Evolutionary conservation across 176 grass and related monocot species (phyloP).

Genomic region (Hordeum marinum): DNA sequence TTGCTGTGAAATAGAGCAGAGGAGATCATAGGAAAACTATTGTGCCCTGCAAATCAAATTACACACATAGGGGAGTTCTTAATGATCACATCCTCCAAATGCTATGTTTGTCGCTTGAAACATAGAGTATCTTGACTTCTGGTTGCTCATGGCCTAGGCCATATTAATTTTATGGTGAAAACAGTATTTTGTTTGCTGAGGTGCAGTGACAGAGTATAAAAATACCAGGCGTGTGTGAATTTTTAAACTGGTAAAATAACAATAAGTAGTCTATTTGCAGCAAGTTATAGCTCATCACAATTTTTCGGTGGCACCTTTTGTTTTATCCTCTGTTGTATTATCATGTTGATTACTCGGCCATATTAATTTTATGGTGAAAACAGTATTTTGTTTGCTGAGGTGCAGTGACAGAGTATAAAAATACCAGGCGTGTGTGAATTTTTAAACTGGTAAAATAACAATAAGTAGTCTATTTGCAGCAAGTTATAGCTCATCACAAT

Average conservation of each 20-base stretch:
- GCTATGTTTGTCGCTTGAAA: background rate
- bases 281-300: background rate
- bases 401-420: background rate
- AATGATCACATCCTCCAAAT: background rate
- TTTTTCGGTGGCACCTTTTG: background rate
- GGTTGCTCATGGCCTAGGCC: background rate
- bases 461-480: background rate
- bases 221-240: background rate
- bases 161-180: background rate
- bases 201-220: background rate
- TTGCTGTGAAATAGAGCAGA: background rate
- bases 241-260: background rate
- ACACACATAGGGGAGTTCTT: background rate
- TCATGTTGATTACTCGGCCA: slow-evolving; percentile 2
- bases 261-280: background rate
- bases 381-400: background rate
- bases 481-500: background rate
- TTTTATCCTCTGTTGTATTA: background rate
- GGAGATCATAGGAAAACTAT: background rate
- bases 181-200: background rate
- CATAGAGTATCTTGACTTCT: background rate
- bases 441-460: background rate
- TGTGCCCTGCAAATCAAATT: background rate
- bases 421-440: background rate
- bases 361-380: background rate